phyloP scores from a whole-genome alignment of 768 basidiomycete species.

The Hemileccinum impolitum region DNA sequence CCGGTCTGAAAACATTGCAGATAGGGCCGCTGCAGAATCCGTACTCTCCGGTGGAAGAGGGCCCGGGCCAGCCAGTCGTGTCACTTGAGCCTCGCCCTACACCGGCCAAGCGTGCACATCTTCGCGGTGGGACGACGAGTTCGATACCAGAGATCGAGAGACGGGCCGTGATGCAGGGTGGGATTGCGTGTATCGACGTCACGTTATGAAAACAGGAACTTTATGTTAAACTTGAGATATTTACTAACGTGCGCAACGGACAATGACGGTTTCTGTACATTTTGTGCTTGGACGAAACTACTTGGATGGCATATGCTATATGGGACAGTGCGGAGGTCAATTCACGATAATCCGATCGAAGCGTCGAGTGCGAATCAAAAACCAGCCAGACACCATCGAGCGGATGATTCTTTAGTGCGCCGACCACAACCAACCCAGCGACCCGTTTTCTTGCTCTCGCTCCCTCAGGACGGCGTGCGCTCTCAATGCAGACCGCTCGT shows the following conservation, averaged over 20 bases:
- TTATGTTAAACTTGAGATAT: conserved; percentile 17
- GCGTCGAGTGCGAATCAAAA: conserved; percentile 15
- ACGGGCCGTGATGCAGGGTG: conserved; percentile 17
- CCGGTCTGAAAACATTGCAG: conserved; percentile 13
- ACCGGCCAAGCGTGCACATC: conserved; percentile 15
- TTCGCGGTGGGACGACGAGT: conserved; percentile 16
- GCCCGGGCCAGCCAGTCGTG: background rate
- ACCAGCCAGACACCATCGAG: background rate
- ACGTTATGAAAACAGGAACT: conserved; percentile 10
- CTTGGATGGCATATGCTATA: too few relatives aligned
- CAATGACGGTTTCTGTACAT: background rate
- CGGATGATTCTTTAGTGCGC: background rate
- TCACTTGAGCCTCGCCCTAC: background rate
- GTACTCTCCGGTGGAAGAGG: conserved; percentile 19
- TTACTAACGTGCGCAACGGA: conserved; percentile 2
- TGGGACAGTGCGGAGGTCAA: conserved; percentile 1
- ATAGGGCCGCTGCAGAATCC: conserved; percentile 18
- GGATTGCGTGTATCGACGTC: conserved; percentile 27
- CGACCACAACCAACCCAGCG: too few relatives aligned
- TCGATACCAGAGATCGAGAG: conserved; percentile 24
- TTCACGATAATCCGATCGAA: conserved; percentile 23
- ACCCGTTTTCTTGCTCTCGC: too few relatives aligned
- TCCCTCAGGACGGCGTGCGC: conserved; percentile 3
- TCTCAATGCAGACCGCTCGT: conserved; percentile 8
- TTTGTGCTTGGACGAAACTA: too few relatives aligned